Evolutionary conservation across 176 grass and related monocot species (phyloP), one percentile per base, ranked within the genome.

Genomic region (Oryza glumipatula): DNA sequence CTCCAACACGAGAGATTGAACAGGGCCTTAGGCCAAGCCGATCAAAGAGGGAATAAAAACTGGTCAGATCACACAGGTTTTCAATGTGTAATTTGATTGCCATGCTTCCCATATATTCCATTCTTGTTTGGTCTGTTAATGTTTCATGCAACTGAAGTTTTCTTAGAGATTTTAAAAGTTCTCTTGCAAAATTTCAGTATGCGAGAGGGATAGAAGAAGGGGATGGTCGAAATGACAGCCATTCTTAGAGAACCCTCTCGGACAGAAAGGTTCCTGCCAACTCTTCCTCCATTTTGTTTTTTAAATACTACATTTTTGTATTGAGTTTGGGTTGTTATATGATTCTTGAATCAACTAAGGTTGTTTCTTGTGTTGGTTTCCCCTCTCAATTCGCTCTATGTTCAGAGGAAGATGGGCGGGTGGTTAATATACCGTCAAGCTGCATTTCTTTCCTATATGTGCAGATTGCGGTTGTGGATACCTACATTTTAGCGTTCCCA

Each of bases 221-320:
- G 82, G 49, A 83, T 97, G 90, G 90, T 83, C 83, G 1, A 87
- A 30, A 68, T 85, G 38, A 23, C 46, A 83, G 88, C 90, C 95
- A 88, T 91, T 94, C 65, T 76, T 82, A 84, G 88, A 94, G 80
- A 84, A 45, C 36, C 88, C 88, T 91, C 92, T 91, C 92, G 72
- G 47, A 90, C 68, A 97, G 67, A n/a, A 87, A 92, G 36, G 47
- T 6, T 6, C 51, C 66, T 11, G 26, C 65, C 41, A 0, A 6
- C 2, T 80, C 65, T 80, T 77, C 80, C 86, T 76, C 71, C 17
- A 56, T 82, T 77, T 86, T 65, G 66, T 33, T 82, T 32, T 76
- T 22, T 36, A 52, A 26, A 39, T 70, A 12, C 9, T 14, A 30
- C 45, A 35, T 80, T 88, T 84, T 60, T 79, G 35, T 65, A 52